Evolutionary conservation across 768 basidiomycete genomes (phyloP).

Genomic region (Serpula lacrymans): DNA sequence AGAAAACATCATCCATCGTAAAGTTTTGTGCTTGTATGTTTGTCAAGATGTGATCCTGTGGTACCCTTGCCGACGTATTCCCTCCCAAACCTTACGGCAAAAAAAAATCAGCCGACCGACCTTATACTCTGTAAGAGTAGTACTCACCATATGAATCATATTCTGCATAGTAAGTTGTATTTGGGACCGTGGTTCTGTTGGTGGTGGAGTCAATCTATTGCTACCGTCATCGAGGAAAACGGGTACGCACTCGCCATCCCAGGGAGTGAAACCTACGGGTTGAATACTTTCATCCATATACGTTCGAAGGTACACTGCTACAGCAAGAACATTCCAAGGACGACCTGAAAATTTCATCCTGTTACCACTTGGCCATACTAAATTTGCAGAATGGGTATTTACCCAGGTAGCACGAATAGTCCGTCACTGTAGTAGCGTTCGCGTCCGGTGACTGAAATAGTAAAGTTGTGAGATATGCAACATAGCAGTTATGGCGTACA

Average conservation of each 20-base stretch:
- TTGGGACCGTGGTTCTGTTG: conserved; percentile 41
- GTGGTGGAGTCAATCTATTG: neutral
- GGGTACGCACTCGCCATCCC: conserved; percentile 36
- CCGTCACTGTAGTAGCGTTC: conserved; percentile 46
- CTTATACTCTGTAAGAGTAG: neutral
- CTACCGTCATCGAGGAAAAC: neutral
- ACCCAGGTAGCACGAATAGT: conserved; percentile 48
- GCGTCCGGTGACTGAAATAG: conserved; percentile 48
- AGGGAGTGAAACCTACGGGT: conserved; percentile 50
- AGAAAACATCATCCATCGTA: conserved; percentile 49
- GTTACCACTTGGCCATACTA: too few species aligned
- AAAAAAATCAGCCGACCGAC: neutral
- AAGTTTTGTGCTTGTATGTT: conserved; percentile 37
- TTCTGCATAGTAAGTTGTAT: conserved; percentile 59
- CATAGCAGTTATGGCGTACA: conserved; percentile 12
- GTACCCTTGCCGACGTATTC: conserved; percentile 39
- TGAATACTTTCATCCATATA: conserved; percentile 52
- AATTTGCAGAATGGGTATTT: neutral
- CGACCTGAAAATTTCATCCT: conserved; percentile 19
- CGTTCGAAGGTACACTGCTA: conserved; percentile 48
- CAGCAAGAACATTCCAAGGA: conserved; percentile 60
- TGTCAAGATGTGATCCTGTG: conserved; percentile 46
- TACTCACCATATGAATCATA: conserved; percentile 46
- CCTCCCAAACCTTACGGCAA: conserved; percentile 53
- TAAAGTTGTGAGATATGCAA: neutral